Evolutionary conservation across 2,329 filamentous ascomycete species (phyloP).

Genomic region (Podosphaera fusca): DNA sequence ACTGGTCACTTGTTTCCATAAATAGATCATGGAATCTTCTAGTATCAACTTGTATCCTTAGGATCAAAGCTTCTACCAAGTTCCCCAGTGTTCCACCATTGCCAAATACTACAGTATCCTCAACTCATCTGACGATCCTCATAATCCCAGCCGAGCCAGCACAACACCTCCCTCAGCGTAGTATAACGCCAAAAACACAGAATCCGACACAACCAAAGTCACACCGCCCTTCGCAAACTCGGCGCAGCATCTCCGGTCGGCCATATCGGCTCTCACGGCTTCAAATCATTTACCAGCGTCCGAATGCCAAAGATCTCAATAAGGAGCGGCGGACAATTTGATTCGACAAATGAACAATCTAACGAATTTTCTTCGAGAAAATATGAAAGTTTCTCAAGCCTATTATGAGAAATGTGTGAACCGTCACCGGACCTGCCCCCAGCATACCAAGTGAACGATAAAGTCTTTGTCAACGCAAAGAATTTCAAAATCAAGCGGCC

Average conservation of each 20-base stretch:
- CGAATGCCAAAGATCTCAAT: neutral
- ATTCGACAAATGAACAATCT: neutral
- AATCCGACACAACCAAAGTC: neutral
- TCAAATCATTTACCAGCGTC: neutral
- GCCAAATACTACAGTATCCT: too few species aligned
- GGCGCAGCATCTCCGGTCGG: neutral
- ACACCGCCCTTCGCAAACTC: neutral
- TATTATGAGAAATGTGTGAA: constrained; percentile 1
- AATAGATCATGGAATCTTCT: too few species aligned
- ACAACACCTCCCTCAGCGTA: neutral
- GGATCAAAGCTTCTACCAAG: too few species aligned
- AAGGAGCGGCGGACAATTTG: neutral
- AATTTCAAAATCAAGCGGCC: constrained; percentile 1
- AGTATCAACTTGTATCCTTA: too few species aligned
- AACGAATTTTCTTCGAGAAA: neutral
- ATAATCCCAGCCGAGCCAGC: too few species aligned
- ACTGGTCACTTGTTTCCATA: too few species aligned
- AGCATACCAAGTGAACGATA: neutral
- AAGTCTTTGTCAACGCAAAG: constrained; percentile 1
- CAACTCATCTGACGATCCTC: too few species aligned
- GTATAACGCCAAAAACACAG: neutral
- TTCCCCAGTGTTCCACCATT: too few species aligned
- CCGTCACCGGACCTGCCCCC: neutral
- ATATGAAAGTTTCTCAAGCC: constrained; percentile 1
- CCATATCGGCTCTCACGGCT: neutral